Percentiles rank a stretch among this genome's conserved stretches.
Conservation (phyloP, 2,329 filamentous ascomycete species). For the Curvularia eragrostidis region DNA sequence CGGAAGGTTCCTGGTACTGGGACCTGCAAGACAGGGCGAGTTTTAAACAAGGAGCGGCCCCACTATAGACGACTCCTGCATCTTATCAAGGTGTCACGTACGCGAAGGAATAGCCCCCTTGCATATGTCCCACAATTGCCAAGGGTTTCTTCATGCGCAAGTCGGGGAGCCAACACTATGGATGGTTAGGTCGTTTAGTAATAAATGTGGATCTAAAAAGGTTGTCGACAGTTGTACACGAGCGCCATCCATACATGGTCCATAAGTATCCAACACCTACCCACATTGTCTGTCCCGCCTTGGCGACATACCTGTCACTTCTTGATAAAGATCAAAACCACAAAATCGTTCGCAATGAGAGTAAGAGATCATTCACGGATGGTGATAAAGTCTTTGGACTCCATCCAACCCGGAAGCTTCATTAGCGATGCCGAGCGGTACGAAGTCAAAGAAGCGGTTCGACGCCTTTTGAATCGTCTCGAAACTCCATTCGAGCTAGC, state of each 20-base stretch:
- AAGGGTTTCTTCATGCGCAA: not conserved
- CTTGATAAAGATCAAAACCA: not conserved
- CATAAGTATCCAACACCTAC: not conserved
- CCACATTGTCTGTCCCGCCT: not conserved
- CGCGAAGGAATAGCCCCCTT: slow-evolving; percentile 7
- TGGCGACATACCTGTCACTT: no score
- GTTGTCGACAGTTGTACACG: not conserved
- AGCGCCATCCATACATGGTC: not conserved
- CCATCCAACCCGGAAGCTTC: not conserved
- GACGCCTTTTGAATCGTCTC: slow-evolving; percentile 7
- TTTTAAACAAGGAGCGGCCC: not conserved
- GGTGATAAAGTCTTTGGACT: not conserved
- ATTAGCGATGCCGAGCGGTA: slow-evolving; percentile 1
- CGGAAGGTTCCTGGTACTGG: not conserved
- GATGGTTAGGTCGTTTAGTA: not conserved
- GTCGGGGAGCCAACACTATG: not conserved
- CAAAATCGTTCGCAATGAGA: not conserved
- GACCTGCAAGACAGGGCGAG: slow-evolving; percentile 1
- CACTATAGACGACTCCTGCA: not conserved
- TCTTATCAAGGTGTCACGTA: not conserved
- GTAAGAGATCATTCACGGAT: not conserved
- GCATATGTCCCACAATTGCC: slow-evolving; percentile 1
- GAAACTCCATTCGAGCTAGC: slow-evolving; percentile 11
- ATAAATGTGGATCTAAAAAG: not conserved
- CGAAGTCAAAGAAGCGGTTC: slow-evolving; percentile 11